phyloP scores from a whole-genome alignment of 2,329 filamentous ascomycete genomes.

The Penicillium polonicum region DNA sequence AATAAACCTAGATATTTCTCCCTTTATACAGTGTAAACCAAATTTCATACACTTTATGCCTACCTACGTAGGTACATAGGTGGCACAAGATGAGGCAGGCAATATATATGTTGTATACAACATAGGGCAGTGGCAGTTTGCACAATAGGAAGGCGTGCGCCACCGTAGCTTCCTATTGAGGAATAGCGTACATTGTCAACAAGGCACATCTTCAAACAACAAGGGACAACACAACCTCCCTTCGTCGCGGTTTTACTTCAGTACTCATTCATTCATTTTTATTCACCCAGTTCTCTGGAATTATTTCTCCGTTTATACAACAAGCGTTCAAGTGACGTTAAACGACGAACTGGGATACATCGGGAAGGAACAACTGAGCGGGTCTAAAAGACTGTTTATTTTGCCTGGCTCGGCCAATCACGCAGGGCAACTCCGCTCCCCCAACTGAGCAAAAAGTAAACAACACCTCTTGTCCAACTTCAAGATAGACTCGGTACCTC shows the following conservation, averaged over 20 bases:
- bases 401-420: constrained; percentile 24
- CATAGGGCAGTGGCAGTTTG: background rate
- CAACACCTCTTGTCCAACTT: constrained; percentile 17
- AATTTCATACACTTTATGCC: background rate
- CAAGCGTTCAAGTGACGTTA: background rate
- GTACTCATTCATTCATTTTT: background rate
- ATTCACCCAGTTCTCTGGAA: background rate
- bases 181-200: constrained; percentile 6
- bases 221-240: constrained; percentile 1
- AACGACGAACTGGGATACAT: background rate
- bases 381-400: constrained; percentile 22
- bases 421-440: constrained; percentile 14
- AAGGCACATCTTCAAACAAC: background rate
- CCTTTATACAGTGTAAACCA: background rate
- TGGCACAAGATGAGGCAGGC: background rate
- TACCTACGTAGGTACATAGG: background rate
- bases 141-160: background rate
- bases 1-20: background rate
- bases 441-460: constrained; percentile 30
- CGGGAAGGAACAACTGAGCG: constrained; percentile 5
- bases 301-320: background rate
- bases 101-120: too few species aligned
- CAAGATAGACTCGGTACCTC: background rate
- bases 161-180: background rate
- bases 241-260: background rate